Percentiles rank a stretch among this genome's conserved stretches.
Evolutionary conservation across 2,329 filamentous ascomycete species (phyloP).

Genomic region (Coniochaeta prunicola): DNA sequence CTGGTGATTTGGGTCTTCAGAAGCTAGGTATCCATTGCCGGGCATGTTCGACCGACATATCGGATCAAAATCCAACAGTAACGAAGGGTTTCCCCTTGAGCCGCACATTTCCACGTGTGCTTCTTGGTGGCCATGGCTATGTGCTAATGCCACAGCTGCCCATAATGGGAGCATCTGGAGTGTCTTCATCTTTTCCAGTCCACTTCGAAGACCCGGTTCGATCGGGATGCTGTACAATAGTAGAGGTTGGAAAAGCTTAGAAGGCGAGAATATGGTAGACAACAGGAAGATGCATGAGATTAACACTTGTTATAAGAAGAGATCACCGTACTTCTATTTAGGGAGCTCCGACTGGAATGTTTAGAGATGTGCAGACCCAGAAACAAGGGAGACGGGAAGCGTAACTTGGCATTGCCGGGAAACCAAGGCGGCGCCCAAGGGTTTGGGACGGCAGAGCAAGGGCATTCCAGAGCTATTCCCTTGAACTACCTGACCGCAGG

Average conservation of each 20-base stretch:
- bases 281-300: too few species aligned
- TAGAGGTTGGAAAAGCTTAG: too few species aligned
- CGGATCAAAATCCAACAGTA: not conserved
- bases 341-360: too few species aligned
- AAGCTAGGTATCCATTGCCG: not conserved
- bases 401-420: not conserved
- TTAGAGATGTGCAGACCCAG: not conserved
- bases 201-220: too few species aligned
- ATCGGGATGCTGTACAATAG: too few species aligned
- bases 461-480: not conserved
- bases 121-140: not conserved
- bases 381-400: not conserved
- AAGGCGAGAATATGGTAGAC: too few species aligned
- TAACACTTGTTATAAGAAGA: not conserved
- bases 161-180: not conserved
- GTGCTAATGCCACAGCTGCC: not conserved
- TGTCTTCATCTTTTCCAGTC: slow-evolving; percentile 1
- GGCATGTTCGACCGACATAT: not conserved
- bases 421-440: not conserved
- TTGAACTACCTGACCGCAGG: not conserved
- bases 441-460: not conserved
- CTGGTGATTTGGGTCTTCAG: not conserved
- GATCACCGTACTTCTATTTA: not conserved
- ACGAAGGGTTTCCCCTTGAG: not conserved
- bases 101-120: not conserved